Base-by-base conservation (phyloP, 2,329 filamentous ascomycete species). In the Knufia petricola region DNA sequence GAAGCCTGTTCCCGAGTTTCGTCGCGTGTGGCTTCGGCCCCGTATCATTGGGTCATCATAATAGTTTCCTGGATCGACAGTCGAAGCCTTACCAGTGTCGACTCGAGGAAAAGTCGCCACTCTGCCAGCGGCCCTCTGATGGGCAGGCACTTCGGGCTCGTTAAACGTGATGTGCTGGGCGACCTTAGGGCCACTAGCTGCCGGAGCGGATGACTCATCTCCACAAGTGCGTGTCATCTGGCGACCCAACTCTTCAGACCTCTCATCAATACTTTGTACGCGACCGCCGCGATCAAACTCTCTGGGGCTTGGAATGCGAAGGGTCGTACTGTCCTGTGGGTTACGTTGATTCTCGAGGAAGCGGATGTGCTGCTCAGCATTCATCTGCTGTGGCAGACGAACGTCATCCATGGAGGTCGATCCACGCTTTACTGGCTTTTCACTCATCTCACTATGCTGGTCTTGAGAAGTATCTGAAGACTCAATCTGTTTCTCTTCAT, bases 221-320 rank as follows among this genome's bases (percentile, higher is more conserved):
- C 49, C 37, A 40, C 17, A 63, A 62, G 19, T 58, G 58, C 38
- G 62, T 12, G 53, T 55, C 13, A 50, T 38, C 19, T 57, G 60
- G 32, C 56, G 55, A 26, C 61, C 60, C 13, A 60, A 49, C 15
- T 60, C 58, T 24, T 66, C 61, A 17, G 63, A 62, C 4, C 69
- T 65, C 30, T 72, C 69, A 7, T 73, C 71, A 12, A 85, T 62
- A 17, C 73, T 68, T 56, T 81, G 68, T 2, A 89, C 89, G 8
- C 81, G 72, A 52, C 87, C 75, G 21, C 90, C 92, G 44, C 80
- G 79, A 59, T 98, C 92, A 42, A 84, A 89, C 61, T 96, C 92
- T 58, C 89, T 76, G 1, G 92, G 92, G 17, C 89, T 89, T 0
- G 92, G 92, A 58, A 98, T 96, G 34, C 87, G 83, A 37, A 96